These are phyloP conservation scores for Arthrobotrys megalospora DNA, from an alignment of 2,329 filamentous ascomycete species.

Conservation along the genomic window DNA sequence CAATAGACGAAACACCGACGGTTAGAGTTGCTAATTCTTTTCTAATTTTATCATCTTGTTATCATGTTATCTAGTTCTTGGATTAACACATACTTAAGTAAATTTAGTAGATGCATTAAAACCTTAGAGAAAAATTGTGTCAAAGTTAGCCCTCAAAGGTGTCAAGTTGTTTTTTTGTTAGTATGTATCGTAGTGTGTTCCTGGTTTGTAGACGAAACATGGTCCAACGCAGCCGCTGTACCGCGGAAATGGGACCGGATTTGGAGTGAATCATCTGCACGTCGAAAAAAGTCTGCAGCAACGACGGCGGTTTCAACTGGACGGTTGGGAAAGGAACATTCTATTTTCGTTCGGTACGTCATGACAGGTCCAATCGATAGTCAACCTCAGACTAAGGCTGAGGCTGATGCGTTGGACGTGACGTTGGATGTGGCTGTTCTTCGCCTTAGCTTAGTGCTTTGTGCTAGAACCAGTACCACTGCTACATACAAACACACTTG, in stretches of 20 bases:
- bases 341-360: slow-evolving; percentile 30
- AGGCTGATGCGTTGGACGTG: slow-evolving; percentile 24
- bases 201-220: slow-evolving; percentile 15
- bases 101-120: too few species aligned
- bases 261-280: slow-evolving; percentile 19
- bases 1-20: too few species aligned
- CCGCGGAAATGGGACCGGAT: slow-evolving; percentile 20
- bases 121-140: too few species aligned
- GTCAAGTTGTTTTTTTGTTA: background rate
- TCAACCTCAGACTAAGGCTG: slow-evolving; percentile 8
- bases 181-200: background rate
- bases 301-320: slow-evolving; percentile 1
- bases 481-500: too few species aligned
- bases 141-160: background rate
- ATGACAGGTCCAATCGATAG: slow-evolving; percentile 24
- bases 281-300: slow-evolving; percentile 18
- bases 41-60: too few species aligned
- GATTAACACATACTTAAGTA: too few species aligned
- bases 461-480: too few species aligned
- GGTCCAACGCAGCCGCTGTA: slow-evolving; percentile 20
- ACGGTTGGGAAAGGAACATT: slow-evolving; percentile 11
- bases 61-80: too few species aligned
- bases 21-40: too few species aligned
- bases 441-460: too few species aligned
- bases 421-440: slow-evolving; percentile 24